Evolutionary conservation across 305 asterid species (phyloP).

Genomic region (Fraxinus albicans): DNA sequence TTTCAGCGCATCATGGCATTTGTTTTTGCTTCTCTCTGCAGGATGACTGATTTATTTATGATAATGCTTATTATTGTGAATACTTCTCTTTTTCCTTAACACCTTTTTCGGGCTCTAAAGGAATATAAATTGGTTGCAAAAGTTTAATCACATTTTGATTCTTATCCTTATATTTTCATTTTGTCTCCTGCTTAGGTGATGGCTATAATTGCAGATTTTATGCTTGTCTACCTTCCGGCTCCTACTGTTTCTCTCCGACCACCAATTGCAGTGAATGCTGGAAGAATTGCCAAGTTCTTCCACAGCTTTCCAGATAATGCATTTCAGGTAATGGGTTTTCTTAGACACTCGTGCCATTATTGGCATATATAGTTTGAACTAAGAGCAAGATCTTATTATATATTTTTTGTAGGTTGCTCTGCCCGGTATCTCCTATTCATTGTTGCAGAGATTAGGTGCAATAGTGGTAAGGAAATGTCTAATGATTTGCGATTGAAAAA

Average conservation of each 20-base stretch:
- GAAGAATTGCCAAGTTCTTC: conserved; percentile 73
- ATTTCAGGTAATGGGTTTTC: conserved; percentile 52
- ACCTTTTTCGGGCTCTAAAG: background rate
- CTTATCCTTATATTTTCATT: conserved; percentile 6
- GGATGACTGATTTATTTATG: background rate
- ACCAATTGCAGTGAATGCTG: conserved; percentile 66
- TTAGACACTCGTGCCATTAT: background rate
- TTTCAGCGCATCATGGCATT: background rate
- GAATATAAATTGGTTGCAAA: background rate
- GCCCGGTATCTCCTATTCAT: conserved; percentile 72
- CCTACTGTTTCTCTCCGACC: conserved; percentile 87
- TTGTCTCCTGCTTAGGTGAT: conserved; percentile 51
- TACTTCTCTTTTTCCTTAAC: background rate
- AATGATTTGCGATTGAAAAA: background rate
- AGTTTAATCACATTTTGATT: background rate
- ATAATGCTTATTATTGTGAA: background rate
- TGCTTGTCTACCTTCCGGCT: conserved; percentile 96
- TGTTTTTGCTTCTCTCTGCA: background rate
- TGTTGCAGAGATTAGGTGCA: conserved; percentile 81
- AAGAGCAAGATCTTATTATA: conserved; percentile 22
- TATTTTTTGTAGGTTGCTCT: conserved; percentile 57
- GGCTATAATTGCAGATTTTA: conserved; percentile 94
- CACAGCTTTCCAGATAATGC: conserved; percentile 81
- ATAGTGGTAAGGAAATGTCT: conserved; percentile 56
- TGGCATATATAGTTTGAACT: background rate